These are phyloP conservation scores for Aschersonia sp. DNA, from an alignment of 2,329 filamentous ascomycete genomes.

Conservation along the genomic window DNA sequence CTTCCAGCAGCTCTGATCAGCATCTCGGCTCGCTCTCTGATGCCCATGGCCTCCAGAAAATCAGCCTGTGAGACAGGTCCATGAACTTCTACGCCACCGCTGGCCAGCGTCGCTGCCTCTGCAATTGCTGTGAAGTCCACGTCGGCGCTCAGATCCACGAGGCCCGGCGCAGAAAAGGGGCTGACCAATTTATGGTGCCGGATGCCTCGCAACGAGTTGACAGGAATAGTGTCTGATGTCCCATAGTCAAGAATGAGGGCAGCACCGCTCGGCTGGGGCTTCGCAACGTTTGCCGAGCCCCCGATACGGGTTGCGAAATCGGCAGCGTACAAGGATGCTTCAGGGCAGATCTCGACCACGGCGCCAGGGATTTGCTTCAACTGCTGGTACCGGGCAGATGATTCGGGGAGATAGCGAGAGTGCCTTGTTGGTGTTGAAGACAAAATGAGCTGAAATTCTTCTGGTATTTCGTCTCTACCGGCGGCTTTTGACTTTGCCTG, in stretches of 20 bases:
- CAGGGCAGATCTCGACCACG: constrained; percentile 80
- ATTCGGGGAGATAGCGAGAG: constrained; percentile 70
- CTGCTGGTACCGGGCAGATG: constrained; percentile 62
- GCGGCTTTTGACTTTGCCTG: constrained; percentile 33
- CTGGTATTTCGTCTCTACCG: constrained; percentile 37
- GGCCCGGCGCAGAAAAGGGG: constrained; percentile 65
- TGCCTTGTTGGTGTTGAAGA: constrained; percentile 66
- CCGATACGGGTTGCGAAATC: constrained; percentile 81
- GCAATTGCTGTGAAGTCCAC: constrained; percentile 85
- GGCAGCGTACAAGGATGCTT: constrained; percentile 63
- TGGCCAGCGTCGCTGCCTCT: constrained; percentile 63
- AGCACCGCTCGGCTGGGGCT: constrained; percentile 57
- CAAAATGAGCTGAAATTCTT: constrained; percentile 80
- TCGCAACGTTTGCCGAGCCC: constrained; percentile 40
- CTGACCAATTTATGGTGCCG: constrained; percentile 60
- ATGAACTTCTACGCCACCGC: constrained; percentile 74
- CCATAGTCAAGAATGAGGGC: constrained; percentile 96
- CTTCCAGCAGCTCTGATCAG: constrained; percentile 35
- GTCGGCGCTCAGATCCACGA: constrained; percentile 80
- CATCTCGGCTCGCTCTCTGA: constrained; percentile 59
- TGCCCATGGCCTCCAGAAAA: constrained; percentile 72
- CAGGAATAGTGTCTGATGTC: constrained; percentile 59
- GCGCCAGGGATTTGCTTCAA: constrained; percentile 54
- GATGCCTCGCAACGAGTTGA: constrained; percentile 86
- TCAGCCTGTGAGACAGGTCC: constrained; percentile 76